Evolutionary conservation across 495 filamentous ascomycete species (phyloP), one percentile per base, ranked within the genome.

Genomic region (Chaetomidium leptoderma): DNA sequence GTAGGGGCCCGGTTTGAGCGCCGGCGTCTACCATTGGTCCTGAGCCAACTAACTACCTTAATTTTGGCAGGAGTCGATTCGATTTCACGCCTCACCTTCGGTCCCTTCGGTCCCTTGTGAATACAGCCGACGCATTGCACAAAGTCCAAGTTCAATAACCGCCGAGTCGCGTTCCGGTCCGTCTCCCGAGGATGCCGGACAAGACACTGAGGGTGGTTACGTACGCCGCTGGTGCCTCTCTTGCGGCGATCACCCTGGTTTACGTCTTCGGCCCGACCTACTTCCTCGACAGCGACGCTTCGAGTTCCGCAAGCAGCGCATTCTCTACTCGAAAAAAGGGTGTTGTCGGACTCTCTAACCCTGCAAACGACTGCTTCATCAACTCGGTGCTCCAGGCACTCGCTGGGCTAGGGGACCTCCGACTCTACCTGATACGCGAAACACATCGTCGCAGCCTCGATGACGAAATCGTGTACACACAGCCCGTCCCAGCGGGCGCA

Each of bases 301-400:
- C 79, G 51, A 48, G 45, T 6, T 36, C 52, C 10, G 45, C 51
- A 4, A 39, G 33, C 45, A 36, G 62, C 40, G 46, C 66, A 35
- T 71, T 66, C 53, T 79, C 82, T 27, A 77, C 79, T 37, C 83
- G 89, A 47, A 95, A 92, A 73, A 92, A 90, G 69, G 88, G 88
- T 58, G 87, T 91, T 43, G 92, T 99, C 21, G 93, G 93, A 42
- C 79, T 99, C 26, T 77, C 79, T 16, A 99, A 99, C 65, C 82
- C 90, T 4, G 95, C 92, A 57, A 97, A 97, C 76, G 95, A 99
- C 72, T 99, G 93, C 77, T 99, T 97, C 76, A 97, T 99, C 76
- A 99, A 99, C 72, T 96, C 92, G 23, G 87, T 95, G 23, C 81
- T 97, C 33, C 93, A 99, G 74, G 91, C 90, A 0, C 78, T 99